Conservation (phyloP, 2,329 filamentous ascomycete genomes). For the Cercospora berteroae region DNA sequence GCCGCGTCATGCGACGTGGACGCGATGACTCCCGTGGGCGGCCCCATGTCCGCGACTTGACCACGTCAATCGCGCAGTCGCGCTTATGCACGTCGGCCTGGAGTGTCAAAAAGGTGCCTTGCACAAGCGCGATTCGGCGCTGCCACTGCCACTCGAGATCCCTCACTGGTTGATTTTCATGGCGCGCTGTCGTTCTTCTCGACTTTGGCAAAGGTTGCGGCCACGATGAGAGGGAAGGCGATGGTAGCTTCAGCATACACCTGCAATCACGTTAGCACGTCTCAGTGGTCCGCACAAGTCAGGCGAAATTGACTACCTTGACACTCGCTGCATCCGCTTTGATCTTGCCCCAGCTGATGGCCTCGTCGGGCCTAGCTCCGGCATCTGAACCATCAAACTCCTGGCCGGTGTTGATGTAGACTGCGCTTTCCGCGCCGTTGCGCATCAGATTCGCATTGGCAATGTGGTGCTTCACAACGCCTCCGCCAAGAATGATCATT, state of each 20-base stretch:
- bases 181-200: conserved; percentile 14
- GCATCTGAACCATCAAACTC: conserved; percentile 98
- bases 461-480: conserved; percentile 97
- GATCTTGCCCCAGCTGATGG: conserved; percentile 98
- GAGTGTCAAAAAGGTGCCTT: conserved; percentile 20
- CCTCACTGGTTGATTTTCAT: conserved; percentile 5
- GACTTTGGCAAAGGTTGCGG: conserved; percentile 60
- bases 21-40: conserved; percentile 39
- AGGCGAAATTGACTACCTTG: conserved; percentile 60
- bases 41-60: conserved; percentile 4
- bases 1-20: conserved; percentile 19
- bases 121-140: conserved; percentile 20
- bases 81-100: conserved; percentile 13
- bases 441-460: conserved; percentile 97
- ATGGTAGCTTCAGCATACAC: conserved; percentile 67
- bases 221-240: conserved; percentile 66
- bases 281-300: background rate
- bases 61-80: conserved; percentile 13
- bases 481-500: conserved; percentile 93
- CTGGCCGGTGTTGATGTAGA: conserved; percentile 96
- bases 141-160: background rate
- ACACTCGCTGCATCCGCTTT: conserved; percentile 83
- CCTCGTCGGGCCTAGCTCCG: conserved; percentile 90
- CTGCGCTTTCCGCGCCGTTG: conserved; percentile 93
- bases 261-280: conserved; percentile 28